Percentiles rank a stretch among this genome's conserved stretches.
phyloP scores from a whole-genome alignment of 1,284 basidiomycete species.

The Omphalotus olearius region DNA sequence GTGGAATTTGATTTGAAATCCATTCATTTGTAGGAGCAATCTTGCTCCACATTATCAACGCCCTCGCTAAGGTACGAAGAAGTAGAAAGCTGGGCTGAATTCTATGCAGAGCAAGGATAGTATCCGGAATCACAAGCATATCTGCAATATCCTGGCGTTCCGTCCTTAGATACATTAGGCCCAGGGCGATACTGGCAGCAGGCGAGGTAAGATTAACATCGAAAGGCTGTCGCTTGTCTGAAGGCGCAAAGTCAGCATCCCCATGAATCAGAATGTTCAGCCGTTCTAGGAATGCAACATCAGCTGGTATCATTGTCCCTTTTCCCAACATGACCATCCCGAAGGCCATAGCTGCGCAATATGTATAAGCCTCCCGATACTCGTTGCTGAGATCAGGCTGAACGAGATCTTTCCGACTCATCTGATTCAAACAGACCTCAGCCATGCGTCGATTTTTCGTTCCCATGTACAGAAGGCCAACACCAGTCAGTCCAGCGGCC shows the following conservation, averaged over 20 bases:
- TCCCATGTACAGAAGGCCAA: constrained; percentile 89
- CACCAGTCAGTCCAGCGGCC: constrained; percentile 82
- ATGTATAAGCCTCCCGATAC: constrained; percentile 88
- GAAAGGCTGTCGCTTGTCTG: constrained; percentile 47
- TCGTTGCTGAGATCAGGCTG: constrained; percentile 82
- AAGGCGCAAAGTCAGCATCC: constrained; percentile 39
- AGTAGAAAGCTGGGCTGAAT: constrained; percentile 88
- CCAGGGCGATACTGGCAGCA: constrained; percentile 86
- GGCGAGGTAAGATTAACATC: constrained; percentile 88
- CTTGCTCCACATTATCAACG: constrained; percentile 86
- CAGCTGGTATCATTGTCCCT: constrained; percentile 74
- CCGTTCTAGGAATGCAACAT: constrained; percentile 62
- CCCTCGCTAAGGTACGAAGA: constrained; percentile 73
- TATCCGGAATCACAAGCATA: constrained; percentile 80
- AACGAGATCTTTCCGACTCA: constrained; percentile 73
- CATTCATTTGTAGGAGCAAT: constrained; percentile 75
- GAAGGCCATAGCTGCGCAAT: constrained; percentile 85
- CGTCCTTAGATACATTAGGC: constrained; percentile 89
- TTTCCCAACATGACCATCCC: constrained; percentile 95
- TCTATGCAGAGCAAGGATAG: constrained; percentile 72
- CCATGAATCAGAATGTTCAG: constrained; percentile 74
- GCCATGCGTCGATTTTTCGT: constrained; percentile 89
- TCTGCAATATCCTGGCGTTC: constrained; percentile 82
- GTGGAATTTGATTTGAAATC: constrained; percentile 75
- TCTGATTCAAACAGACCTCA: constrained; percentile 84